Evolutionary conservation across 768 basidiomycete genomes (phyloP).

Genomic region (Calocybe indica): DNA sequence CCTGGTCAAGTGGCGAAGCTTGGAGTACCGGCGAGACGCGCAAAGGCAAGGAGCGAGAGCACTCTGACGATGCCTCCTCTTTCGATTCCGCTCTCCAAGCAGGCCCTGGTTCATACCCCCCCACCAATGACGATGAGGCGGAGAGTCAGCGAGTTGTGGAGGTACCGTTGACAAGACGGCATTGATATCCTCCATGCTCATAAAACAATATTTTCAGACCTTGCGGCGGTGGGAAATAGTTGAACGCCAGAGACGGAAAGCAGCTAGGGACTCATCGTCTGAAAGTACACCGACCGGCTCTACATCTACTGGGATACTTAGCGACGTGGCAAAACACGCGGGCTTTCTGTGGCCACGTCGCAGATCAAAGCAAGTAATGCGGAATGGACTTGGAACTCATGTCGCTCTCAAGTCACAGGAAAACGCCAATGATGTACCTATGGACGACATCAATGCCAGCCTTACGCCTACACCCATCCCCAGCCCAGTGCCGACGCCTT

Average conservation of each 20-base stretch:
- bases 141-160: conserved; percentile 70
- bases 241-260: conserved; percentile 71
- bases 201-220: conserved; percentile 38
- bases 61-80: too few species aligned
- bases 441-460: conserved; percentile 44
- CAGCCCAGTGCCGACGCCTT: conserved; percentile 20
- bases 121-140: conserved; percentile 55
- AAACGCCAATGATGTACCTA: conserved; percentile 46
- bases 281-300: background rate
- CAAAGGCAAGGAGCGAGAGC: too few species aligned
- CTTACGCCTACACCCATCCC: conserved; percentile 22
- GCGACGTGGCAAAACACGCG: conserved; percentile 53
- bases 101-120: conserved; percentile 46
- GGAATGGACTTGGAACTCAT: conserved; percentile 31
- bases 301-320: conserved; percentile 40
- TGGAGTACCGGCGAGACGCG: too few species aligned
- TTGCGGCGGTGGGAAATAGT: conserved; percentile 73
- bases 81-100: too few species aligned
- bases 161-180: conserved; percentile 31
- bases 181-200: conserved; percentile 5
- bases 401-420: conserved; percentile 45
- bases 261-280: conserved; percentile 50
- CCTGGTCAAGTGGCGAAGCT: too few species aligned
- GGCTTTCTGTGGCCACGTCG: conserved; percentile 49
- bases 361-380: conserved; percentile 25